A percentile compares a stretch with the other conserved stretches of the same genome.
phyloP scores from a whole-genome alignment of 1,284 basidiomycete genomes.

The Ceratobasidium sp. region DNA sequence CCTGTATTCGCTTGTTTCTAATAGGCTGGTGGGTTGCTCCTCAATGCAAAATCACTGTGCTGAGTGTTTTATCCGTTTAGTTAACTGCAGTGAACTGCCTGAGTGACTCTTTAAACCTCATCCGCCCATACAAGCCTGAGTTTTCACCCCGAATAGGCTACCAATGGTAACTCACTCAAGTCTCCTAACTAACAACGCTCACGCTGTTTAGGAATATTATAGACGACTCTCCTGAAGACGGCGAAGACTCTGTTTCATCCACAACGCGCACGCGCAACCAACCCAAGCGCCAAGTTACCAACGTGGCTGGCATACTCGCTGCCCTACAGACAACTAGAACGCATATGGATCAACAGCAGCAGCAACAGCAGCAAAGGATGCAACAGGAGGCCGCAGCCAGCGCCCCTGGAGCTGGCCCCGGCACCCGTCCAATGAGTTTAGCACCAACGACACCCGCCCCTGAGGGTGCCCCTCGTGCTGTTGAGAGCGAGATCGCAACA shows the following conservation, averaged over 20 bases:
- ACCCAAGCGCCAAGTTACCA: constrained; percentile 35
- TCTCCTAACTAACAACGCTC: background rate
- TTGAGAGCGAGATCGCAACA: constrained; percentile 17
- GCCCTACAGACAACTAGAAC: constrained; percentile 79
- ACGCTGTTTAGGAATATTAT: constrained; percentile 35
- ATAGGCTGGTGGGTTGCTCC: constrained; percentile 67
- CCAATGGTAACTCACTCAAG: constrained; percentile 16
- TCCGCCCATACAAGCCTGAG: constrained; percentile 39
- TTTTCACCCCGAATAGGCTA: constrained; percentile 39
- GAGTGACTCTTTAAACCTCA: constrained; percentile 38
- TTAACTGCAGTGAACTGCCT: constrained; percentile 29
- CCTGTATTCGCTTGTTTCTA: constrained; percentile 79
- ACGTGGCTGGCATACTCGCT: constrained; percentile 64
- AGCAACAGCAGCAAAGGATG: constrained; percentile 18
- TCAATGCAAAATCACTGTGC: background rate
- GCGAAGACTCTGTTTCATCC: constrained; percentile 9
- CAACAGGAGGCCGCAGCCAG: constrained; percentile 12
- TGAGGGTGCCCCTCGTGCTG: constrained; percentile 19
- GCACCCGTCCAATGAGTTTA: constrained; percentile 20
- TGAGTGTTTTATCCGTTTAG: background rate
- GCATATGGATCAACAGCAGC: constrained; percentile 47
- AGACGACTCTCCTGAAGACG: constrained; percentile 35
- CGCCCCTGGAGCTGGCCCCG: constrained; percentile 11
- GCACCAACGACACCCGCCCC: constrained; percentile 35
- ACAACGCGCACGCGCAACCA: constrained; percentile 18